Conservation (phyloP, 140 eudicot species). For the Cichorium intybus region DNA sequence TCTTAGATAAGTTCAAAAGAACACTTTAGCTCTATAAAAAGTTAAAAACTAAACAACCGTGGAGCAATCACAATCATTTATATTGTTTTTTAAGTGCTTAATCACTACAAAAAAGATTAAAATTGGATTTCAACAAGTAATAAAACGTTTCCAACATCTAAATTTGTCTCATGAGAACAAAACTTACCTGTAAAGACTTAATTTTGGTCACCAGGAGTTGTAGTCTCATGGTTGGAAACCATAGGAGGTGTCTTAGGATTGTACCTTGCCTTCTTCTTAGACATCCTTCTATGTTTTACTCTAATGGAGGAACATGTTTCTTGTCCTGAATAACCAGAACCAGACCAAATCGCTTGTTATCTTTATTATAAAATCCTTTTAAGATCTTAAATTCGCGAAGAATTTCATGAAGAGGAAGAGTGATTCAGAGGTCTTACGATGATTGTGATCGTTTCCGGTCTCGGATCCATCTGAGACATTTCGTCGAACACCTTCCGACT, state of each 20-base stretch:
- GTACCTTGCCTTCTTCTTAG: constrained; percentile 39
- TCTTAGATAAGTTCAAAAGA: too few relatives aligned
- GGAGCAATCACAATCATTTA: background rate
- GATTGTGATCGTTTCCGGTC: constrained; percentile 13
- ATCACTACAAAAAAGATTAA: background rate
- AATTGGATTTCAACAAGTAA: background rate
- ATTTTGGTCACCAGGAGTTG: constrained; percentile 10
- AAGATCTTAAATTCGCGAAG: background rate
- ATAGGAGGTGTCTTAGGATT: constrained; percentile 14
- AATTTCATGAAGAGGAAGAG: background rate
- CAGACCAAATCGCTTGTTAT: background rate
- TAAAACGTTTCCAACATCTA: background rate
- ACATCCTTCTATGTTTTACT: constrained; percentile 52
- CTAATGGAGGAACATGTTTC: constrained; percentile 29
- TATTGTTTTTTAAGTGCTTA: background rate
- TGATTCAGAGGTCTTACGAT: constrained; percentile 23
- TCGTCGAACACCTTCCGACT: constrained; percentile 52
- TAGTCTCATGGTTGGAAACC: constrained; percentile 3
- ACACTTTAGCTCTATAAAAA: too few relatives aligned
- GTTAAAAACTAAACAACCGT: background rate
- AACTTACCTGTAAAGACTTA: constrained; percentile 2
- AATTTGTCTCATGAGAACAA: background rate
- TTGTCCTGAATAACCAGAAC: constrained; percentile 29
- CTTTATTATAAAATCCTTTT: too few relatives aligned
- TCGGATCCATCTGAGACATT: constrained; percentile 40